Base-by-base conservation (phyloP, 176 grass and related monocot species). In the Canna indica region DNA sequence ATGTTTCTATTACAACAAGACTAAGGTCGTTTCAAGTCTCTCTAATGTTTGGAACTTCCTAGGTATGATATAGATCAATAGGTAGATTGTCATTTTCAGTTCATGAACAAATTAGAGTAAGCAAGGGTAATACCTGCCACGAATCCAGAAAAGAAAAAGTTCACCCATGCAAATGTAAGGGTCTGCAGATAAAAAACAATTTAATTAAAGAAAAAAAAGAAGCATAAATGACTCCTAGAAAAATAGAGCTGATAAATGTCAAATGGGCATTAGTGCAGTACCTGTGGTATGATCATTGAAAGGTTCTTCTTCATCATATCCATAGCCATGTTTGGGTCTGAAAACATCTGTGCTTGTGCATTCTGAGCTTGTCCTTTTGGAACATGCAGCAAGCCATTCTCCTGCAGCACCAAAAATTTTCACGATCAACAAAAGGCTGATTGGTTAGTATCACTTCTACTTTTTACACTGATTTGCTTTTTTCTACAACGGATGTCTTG, bases 271-370 rank as follows among this genome's bases (percentile, higher is more conserved):
- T 0, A 50, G 0, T 9, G 18, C 8, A 42, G 47, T 61, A 97
- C 95, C 90, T 99, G 95, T 14, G 95, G 95, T 79, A 99, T 84
- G 71, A 99, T 99, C 95, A 99, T 99, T 16, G 95, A 99, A 15
- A 99, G 84, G 56, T 99, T 99, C 70, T 99, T 99, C 84, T 99
- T 99, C 95, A 99, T 99, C 95, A 94, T 99, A 46, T 99, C 95
- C 95, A 99, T 99, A 50, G 95, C 95, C 90, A 99, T 93, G 82
- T 99, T 99, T 76, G 95, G 95, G 65, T 99, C 95, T 45, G 90
- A 91, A 82, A 99, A 99, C 95, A 99, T 99, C 59, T 91, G 86
- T 8, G 95, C 87, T 80, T 99, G 95, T 75, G 90, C 90, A 73
- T 90, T 88, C 73, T 90, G 90, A 0, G 90, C 90, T 1, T 99